These are phyloP conservation scores for Crithidia brevicula DNA, from an alignment of 208 protist genomes.

Conservation along the genomic window DNA sequence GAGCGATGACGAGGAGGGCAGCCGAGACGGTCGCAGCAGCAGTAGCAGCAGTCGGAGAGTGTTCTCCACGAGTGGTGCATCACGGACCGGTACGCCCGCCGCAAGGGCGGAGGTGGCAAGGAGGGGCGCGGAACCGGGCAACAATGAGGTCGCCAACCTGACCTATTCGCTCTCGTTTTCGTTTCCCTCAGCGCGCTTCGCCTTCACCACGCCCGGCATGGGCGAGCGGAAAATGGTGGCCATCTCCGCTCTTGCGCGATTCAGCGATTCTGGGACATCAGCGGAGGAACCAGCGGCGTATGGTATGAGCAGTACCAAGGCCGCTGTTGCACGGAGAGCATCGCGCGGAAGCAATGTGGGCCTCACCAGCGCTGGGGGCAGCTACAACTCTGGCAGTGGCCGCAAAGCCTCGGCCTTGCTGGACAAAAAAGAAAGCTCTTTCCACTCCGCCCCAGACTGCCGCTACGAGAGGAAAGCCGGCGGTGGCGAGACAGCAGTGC, in stretches of 20 bases:
- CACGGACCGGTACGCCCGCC: not conserved
- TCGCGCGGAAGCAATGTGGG: not conserved
- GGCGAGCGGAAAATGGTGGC: not conserved
- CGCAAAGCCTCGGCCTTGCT: not conserved
- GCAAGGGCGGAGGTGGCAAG: not conserved
- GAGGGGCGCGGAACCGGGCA: not conserved
- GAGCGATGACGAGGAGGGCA: constrained; percentile 8
- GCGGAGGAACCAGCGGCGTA: not conserved
- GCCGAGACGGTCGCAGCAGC: constrained; percentile 2
- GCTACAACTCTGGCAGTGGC: not conserved
- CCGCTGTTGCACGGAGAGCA: not conserved
- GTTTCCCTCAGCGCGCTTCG: constrained; percentile 5
- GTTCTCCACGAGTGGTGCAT: not conserved
- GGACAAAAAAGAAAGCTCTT: not conserved
- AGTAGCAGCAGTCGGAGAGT: not conserved
- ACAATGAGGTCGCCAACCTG: not conserved
- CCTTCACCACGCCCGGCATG: not conserved
- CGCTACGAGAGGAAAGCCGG: constrained; percentile 1
- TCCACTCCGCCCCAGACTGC: not conserved
- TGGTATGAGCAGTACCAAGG: not conserved
- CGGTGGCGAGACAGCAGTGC: not conserved
- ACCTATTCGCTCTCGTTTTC: constrained; percentile 8
- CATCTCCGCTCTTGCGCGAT: not conserved
- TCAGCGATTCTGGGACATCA: not conserved
- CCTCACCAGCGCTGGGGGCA: not conserved